Conservation (phyloP, 495 filamentous ascomycete species). For the Cercophora samala region DNA sequence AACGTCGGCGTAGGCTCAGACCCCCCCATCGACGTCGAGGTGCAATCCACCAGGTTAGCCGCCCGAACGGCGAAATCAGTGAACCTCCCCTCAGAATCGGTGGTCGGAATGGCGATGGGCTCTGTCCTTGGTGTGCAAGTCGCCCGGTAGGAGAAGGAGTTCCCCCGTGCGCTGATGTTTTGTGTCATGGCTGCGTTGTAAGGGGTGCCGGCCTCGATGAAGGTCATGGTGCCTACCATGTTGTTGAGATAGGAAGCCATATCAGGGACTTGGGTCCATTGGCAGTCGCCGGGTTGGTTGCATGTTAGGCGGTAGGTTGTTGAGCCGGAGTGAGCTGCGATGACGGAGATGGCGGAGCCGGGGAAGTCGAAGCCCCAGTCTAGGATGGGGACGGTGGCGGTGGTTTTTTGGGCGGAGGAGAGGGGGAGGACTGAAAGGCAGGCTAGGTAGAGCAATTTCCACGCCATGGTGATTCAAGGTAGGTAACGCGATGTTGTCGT, state of each 20-base stretch:
- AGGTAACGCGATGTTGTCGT: no score
- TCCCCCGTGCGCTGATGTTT: neutral
- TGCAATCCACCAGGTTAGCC: neutral
- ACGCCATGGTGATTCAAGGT: neutral
- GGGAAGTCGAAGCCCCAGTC: conserved; percentile 1
- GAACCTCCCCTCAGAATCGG: neutral
- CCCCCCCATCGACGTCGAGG: neutral
- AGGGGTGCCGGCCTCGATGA: neutral
- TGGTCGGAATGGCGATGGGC: neutral
- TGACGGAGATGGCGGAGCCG: neutral
- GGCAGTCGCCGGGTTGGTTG: neutral
- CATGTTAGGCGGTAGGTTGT: conserved; percentile 1
- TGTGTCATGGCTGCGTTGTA: neutral
- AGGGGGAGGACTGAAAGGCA: neutral
- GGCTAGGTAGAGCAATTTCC: neutral
- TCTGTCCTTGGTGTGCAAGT: neutral
- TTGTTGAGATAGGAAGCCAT: neutral
- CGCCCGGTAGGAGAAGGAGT: neutral
- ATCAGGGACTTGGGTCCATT: neutral
- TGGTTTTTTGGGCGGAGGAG: neutral
- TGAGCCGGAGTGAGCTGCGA: neutral
- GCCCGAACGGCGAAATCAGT: neutral
- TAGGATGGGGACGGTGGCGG: neutral
- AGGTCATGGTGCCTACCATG: neutral
- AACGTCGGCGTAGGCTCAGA: neutral